phyloP scores from a whole-genome alignment of 305 asterid genomes.

The Caryopteris hybrid region DNA sequence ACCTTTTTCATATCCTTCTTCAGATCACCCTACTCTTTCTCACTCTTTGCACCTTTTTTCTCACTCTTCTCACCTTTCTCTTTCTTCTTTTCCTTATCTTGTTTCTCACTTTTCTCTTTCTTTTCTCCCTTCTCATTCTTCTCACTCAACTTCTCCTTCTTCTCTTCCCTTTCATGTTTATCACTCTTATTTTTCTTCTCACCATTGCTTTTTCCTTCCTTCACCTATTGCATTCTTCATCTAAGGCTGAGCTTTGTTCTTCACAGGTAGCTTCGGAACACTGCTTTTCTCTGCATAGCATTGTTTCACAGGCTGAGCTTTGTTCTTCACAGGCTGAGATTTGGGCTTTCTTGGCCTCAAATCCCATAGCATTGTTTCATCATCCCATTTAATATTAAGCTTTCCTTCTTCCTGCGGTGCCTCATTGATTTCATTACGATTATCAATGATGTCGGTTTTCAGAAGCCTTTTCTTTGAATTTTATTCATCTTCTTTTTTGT shows the following conservation, averaged over 20 bases:
- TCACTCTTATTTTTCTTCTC: neutral
- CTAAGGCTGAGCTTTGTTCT: slow-evolving; percentile 18
- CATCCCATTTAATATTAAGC: slow-evolving; percentile 8
- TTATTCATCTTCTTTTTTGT: neutral
- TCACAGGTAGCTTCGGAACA: slow-evolving; percentile 20
- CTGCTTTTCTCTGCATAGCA: slow-evolving; percentile 2
- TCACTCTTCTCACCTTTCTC: neutral
- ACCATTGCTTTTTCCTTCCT: no score
- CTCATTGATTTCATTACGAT: neutral
- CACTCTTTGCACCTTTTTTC: neutral
- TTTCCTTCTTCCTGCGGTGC: slow-evolving; percentile 4
- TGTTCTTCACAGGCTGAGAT: slow-evolving; percentile 24
- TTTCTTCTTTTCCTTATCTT: neutral
- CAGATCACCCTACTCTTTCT: slow-evolving; percentile 4
- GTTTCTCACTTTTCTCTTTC: neutral
- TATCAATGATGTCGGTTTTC: slow-evolving; percentile 15
- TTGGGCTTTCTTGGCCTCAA: slow-evolving; percentile 57
- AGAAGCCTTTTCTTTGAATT: neutral
- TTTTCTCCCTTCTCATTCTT: neutral
- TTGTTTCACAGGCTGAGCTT: slow-evolving; percentile 24
- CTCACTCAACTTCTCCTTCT: slow-evolving; percentile 3
- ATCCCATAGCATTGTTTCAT: slow-evolving; percentile 54
- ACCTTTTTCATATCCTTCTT: slow-evolving; percentile 33
- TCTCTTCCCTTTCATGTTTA: neutral
- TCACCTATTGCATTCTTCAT: neutral